phyloP scores from a whole-genome alignment of 2,329 filamentous ascomycete species.

The Leptoxyphium fumago region DNA sequence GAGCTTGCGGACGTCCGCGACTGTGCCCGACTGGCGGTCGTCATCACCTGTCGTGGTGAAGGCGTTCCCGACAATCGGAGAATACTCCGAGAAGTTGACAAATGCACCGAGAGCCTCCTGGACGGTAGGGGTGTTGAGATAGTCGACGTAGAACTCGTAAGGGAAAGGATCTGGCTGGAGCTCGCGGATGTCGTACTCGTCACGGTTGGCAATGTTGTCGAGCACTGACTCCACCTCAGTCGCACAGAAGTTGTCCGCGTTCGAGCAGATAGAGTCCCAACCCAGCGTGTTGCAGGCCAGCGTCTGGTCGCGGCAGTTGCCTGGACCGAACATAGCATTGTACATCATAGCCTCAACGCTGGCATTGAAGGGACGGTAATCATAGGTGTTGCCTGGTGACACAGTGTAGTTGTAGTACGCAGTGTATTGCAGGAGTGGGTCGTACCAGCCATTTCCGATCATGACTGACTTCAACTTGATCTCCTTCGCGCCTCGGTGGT shows the following conservation, averaged over 20 bases:
- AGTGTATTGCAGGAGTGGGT: constrained; percentile 40
- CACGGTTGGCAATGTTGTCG: constrained; percentile 36
- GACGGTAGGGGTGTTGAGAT: constrained; percentile 41
- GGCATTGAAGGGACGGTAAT: constrained; percentile 37
- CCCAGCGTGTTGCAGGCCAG: constrained; percentile 39
- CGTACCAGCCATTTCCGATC: constrained; percentile 44
- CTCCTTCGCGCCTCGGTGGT: constrained; percentile 13
- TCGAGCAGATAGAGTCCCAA: constrained; percentile 35
- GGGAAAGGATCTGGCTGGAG: constrained; percentile 43
- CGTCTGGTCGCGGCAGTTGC: constrained; percentile 46
- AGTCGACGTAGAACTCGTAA: constrained; percentile 39
- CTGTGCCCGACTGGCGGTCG: constrained; percentile 28
- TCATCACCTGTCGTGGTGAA: constrained; percentile 38
- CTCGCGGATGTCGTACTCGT: constrained; percentile 47
- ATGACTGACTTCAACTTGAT: constrained; percentile 19
- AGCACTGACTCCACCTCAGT: constrained; percentile 38
- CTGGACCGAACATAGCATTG: constrained; percentile 45
- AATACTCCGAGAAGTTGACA: constrained; percentile 40
- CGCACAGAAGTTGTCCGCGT: constrained; percentile 42
- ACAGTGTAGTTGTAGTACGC: constrained; percentile 45
- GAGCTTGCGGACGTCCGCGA: constrained; percentile 26
- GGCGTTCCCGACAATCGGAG: constrained; percentile 28
- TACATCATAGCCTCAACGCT: constrained; percentile 37
- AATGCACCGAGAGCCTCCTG: constrained; percentile 45
- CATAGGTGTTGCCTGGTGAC: constrained; percentile 42